Evolutionary conservation across 805 yeast species (phyloP).

Genomic region (Saturnispora dispora): DNA sequence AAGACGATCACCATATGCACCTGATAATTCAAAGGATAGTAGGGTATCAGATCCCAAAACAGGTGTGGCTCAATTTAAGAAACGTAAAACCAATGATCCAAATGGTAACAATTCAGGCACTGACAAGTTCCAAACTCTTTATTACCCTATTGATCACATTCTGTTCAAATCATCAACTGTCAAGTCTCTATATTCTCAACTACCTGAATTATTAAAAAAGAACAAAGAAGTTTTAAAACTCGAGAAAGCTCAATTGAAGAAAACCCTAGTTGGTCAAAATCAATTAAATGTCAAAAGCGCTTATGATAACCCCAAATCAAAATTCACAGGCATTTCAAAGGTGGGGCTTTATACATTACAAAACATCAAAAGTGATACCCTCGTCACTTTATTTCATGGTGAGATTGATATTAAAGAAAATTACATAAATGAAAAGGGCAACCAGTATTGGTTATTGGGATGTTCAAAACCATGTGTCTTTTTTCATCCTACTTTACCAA

Average conservation of each 20-base stretch:
- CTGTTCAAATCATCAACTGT: constrained; percentile 36
- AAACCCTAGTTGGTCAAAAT: constrained; percentile 6
- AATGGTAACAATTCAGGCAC: constrained; percentile 34
- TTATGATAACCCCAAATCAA: constrained; percentile 47
- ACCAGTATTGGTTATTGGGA: constrained; percentile 72
- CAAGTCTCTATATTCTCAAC: constrained; percentile 20
- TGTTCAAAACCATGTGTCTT: constrained; percentile 53
- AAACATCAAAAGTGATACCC: constrained; percentile 36
- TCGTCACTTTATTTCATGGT: constrained; percentile 60
- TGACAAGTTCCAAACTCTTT: constrained; percentile 45
- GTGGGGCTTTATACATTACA: constrained; percentile 47
- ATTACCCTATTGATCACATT: constrained; percentile 36
- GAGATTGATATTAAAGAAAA: constrained; percentile 57
- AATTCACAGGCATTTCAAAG: constrained; percentile 62
- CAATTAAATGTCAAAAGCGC: constrained; percentile 40
- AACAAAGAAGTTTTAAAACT: constrained; percentile 19
- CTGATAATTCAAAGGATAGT: not conserved
- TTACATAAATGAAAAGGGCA: constrained; percentile 55
- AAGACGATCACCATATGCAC: constrained; percentile 18
- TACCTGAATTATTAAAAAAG: constrained; percentile 20
- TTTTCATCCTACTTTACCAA: constrained; percentile 47
- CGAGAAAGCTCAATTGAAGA: constrained; percentile 21
- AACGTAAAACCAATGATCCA: constrained; percentile 29
- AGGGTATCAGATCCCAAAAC: constrained; percentile 3
- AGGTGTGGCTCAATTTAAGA: constrained; percentile 15